Percentiles rank a stretch among this genome's conserved stretches.
These are phyloP conservation scores for Fulvia fulva DNA, from an alignment of 2,329 filamentous ascomycete species.

Conservation along the genomic window DNA sequence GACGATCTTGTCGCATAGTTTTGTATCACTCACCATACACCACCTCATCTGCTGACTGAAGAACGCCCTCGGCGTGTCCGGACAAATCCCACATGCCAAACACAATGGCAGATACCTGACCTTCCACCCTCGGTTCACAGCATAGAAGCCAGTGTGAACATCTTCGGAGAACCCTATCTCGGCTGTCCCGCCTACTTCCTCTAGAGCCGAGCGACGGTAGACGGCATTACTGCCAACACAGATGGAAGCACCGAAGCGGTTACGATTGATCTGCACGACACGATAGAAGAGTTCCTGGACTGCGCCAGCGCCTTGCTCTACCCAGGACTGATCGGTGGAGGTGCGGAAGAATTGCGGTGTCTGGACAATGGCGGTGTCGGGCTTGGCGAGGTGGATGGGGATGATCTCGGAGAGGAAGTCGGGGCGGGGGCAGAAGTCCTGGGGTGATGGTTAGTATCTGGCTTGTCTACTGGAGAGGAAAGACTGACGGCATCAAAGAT, in stretches of 20 bases:
- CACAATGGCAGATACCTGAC: slow-evolving; percentile 42
- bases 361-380: slow-evolving; percentile 40
- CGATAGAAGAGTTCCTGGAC: slow-evolving; percentile 44
- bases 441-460: not conserved
- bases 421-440: slow-evolving; percentile 41
- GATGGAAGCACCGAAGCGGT: slow-evolving; percentile 37
- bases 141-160: slow-evolving; percentile 44
- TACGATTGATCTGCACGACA: slow-evolving; percentile 42
- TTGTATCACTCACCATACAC: slow-evolving; percentile 31
- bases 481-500: slow-evolving; percentile 38
- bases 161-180: slow-evolving; percentile 45
- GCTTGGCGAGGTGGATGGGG: slow-evolving; percentile 39
- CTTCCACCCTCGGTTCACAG: slow-evolving; percentile 43
- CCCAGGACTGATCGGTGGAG: slow-evolving; percentile 40
- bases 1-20: not conserved
- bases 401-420: slow-evolving; percentile 41
- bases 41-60: slow-evolving; percentile 46
- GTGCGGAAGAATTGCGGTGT: slow-evolving; percentile 43
- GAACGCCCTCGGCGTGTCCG: slow-evolving; percentile 41
- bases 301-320: slow-evolving; percentile 43
- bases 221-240: slow-evolving; percentile 30
- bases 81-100: slow-evolving; percentile 43
- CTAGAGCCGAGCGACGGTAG: slow-evolving; percentile 39
- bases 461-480: not conserved
- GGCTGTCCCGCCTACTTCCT: slow-evolving; percentile 41